Evolutionary conservation across 192 early-diverging fungal species (phyloP).

Genomic region (Funneliformis geosporum): DNA sequence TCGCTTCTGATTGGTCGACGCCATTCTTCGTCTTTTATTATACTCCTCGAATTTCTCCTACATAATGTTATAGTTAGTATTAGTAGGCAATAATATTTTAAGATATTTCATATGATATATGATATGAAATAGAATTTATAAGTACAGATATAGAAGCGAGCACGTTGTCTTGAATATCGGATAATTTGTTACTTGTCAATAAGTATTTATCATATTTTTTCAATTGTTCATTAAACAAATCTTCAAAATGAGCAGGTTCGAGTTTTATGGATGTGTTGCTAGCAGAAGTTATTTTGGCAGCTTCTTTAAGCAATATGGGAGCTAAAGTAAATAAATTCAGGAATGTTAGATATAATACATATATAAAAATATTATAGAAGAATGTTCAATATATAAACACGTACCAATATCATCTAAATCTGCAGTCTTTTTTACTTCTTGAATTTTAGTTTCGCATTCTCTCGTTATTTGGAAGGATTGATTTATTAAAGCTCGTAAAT

Average conservation of each 20-base stretch:
- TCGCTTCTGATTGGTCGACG: conserved; percentile 61
- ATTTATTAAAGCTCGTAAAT: conserved; percentile 59
- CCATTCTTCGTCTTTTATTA: conserved; percentile 60
- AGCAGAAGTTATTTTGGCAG: conserved; percentile 62
- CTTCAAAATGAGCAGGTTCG: conserved; percentile 76
- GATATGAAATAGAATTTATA: conserved; percentile 24
- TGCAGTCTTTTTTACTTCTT: conserved; percentile 66
- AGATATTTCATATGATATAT: not conserved
- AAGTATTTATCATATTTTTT: conserved; percentile 71
- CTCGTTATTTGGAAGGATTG: conserved; percentile 59
- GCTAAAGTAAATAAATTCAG: not conserved
- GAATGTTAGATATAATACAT: not conserved
- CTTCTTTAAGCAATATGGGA: conserved; percentile 31
- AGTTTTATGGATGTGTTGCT: conserved; percentile 64
- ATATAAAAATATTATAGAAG: not conserved
- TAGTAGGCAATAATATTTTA: not conserved
- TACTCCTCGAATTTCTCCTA: conserved; percentile 69
- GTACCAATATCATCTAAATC: conserved; percentile 75
- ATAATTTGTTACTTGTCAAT: conserved; percentile 46
- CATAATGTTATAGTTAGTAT: conserved; percentile 4
- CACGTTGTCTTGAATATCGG: conserved; percentile 63
- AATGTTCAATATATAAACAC: not conserved
- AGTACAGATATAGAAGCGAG: conserved; percentile 52
- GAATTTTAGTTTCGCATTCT: conserved; percentile 60
- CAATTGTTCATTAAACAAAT: conserved; percentile 69